phyloP scores from a whole-genome alignment of 768 basidiomycete genomes.

The Rhizopogon rudus region DNA sequence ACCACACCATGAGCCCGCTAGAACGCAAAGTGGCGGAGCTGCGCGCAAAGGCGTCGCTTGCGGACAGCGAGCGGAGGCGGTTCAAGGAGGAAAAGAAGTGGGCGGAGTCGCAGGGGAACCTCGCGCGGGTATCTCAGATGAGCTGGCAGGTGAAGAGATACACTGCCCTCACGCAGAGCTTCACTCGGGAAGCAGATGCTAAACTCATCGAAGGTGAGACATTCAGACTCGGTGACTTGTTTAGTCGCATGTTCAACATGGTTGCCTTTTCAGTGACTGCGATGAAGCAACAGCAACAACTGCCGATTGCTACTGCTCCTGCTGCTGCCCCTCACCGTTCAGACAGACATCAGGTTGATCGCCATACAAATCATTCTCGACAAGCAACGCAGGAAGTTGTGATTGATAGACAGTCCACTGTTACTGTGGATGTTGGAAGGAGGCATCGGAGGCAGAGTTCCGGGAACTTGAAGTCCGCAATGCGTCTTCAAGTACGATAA shows the following conservation, averaged over 20 bases:
- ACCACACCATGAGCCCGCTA: conserved; percentile 52
- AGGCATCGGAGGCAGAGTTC: conserved; percentile 27
- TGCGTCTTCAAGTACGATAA: conserved; percentile 32
- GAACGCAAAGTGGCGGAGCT: conserved; percentile 75
- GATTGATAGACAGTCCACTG: conserved; percentile 23
- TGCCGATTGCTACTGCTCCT: conserved; percentile 7
- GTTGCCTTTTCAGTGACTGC: conserved; percentile 20
- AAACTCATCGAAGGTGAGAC: conserved; percentile 59
- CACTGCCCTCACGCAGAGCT: conserved; percentile 75
- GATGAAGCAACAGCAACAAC: conserved; percentile 17
- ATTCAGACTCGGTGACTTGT: background rate
- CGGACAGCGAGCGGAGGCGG: conserved; percentile 77
- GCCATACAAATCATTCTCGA: conserved; percentile 26
- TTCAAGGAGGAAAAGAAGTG: conserved; percentile 86
- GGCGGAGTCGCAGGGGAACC: conserved; percentile 76
- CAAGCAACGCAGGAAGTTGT: conserved; percentile 19
- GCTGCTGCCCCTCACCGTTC: conserved; percentile 16
- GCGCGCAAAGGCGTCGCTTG: conserved; percentile 71
- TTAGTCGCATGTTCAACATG: background rate
- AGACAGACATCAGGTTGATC: conserved; percentile 16
- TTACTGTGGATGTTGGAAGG: conserved; percentile 23
- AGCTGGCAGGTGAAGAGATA: conserved; percentile 83
- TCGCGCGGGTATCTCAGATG: conserved; percentile 70
- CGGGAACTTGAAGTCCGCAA: conserved; percentile 30
- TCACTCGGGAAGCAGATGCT: conserved; percentile 70